Base-by-base conservation (phyloP, 805 yeast species). In the Ogataea trehaloabstinens region DNA sequence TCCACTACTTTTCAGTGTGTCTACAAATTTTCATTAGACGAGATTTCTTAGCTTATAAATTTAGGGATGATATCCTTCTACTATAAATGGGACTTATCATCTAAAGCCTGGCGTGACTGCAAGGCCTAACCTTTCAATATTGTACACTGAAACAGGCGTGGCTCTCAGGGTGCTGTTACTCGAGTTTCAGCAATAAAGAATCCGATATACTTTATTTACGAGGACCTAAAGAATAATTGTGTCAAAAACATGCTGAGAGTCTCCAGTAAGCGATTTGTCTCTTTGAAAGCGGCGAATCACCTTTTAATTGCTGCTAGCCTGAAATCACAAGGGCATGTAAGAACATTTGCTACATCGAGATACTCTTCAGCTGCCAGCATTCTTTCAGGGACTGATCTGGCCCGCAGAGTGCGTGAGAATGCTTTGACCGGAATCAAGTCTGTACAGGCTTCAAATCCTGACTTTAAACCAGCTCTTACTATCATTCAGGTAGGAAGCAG, bases 401-500 rank as follows among this genome's bases (percentile, higher is more conserved):
- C 82, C 12, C 64, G 69, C 45, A 50, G 54, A 31, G 65, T 75
- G 34, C 67, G 76, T 52, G 50, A 58, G n/a, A 62, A 71, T 17
- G 73, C 77, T 1, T 61, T 56, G 34, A 53, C 52, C 3, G 70
- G 73, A 32, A 73, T 78, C 52, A 21, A 42, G 12, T 53, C 56
- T 38, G 48, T 73, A 40, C 73, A 75, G 56, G 45, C 60, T 8
- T 58, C 64, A 24, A 68, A 74, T 48, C 73, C 80, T 12, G 68
- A 67, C 34, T 84, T 85, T 61, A 66, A 68, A 46, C 93, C 95
- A 21, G 71, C 69, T 30, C 67, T 85, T 55, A 69, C 80, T 44
- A 85, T 85, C 48, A 69, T 85, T 47, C 95, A 85, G 64, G 84
- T 85, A 17, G 95, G 95, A 40, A 66, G 68, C 19, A 72, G 91